Evolutionary conservation across 2,329 filamentous ascomycete genomes (phyloP).

Genomic region (Rasamsonia emersonii): DNA sequence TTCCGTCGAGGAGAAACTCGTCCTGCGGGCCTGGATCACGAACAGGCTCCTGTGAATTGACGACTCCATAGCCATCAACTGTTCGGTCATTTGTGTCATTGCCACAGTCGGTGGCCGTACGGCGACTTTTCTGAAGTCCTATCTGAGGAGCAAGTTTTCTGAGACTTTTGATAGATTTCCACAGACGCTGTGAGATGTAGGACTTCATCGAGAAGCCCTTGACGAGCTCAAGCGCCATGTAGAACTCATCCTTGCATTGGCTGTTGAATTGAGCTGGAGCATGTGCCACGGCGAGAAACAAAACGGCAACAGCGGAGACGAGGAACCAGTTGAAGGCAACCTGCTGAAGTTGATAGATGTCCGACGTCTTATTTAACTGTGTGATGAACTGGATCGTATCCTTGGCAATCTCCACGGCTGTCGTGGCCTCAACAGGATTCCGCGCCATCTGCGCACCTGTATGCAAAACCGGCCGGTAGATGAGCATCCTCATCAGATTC

Average conservation of each 20-base stretch:
- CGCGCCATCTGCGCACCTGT: conserved; percentile 72
- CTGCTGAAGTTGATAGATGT: conserved; percentile 55
- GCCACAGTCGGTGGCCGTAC: conserved; percentile 5
- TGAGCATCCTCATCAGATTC: conserved; percentile 81
- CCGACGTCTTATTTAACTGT: conserved; percentile 50
- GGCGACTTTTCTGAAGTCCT: conserved; percentile 35
- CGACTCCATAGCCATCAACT: conserved; percentile 42
- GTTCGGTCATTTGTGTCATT: conserved; percentile 38
- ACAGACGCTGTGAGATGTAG: conserved; percentile 52
- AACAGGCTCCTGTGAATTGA: conserved; percentile 41
- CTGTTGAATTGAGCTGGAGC: conserved; percentile 51
- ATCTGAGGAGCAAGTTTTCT: conserved; percentile 53
- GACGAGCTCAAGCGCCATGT: conserved; percentile 55
- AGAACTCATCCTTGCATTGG: conserved; percentile 54
- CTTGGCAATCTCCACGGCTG: conserved; percentile 54
- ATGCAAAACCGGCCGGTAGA: conserved; percentile 79
- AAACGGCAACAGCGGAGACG: conserved; percentile 52
- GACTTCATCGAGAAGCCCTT: conserved; percentile 53
- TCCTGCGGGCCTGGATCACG: conserved; percentile 23
- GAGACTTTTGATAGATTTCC: conserved; percentile 54
- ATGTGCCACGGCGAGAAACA: conserved; percentile 56
- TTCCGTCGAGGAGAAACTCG: conserved; percentile 44
- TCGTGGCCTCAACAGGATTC: conserved; percentile 63
- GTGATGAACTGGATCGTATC: conserved; percentile 55
- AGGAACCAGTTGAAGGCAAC: conserved; percentile 59